Percentiles rank a stretch among this genome's conserved stretches.
Conservation (phyloP, 768 basidiomycete species). For the Lactarius tabidus region DNA sequence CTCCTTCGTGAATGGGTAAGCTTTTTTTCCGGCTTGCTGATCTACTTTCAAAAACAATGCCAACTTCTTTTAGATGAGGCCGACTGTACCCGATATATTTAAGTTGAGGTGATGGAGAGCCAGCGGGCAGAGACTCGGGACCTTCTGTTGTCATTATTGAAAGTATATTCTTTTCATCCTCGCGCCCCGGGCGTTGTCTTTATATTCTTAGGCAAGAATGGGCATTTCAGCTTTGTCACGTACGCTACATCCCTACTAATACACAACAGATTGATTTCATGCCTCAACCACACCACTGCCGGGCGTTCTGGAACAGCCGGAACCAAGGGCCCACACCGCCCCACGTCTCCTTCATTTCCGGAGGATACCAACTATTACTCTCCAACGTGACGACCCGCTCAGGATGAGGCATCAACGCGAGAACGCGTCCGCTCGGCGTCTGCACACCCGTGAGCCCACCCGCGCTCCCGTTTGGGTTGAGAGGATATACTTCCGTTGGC, state of each 20-base stretch:
- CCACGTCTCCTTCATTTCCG: constrained; percentile 54
- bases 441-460: constrained; percentile 87
- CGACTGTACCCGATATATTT: not conserved
- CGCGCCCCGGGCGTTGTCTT: too few species aligned
- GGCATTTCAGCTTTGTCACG: too few species aligned
- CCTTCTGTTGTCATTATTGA: too few species aligned
- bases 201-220: too few species aligned
- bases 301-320: constrained; percentile 87
- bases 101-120: not conserved
- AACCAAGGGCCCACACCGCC: constrained; percentile 90
- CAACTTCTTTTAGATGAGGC: not conserved
- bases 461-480: constrained; percentile 84
- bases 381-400: constrained; percentile 79
- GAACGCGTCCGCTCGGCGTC: constrained; percentile 80
- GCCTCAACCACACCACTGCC: constrained; percentile 49
- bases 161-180: too few species aligned
- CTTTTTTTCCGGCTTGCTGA: not conserved
- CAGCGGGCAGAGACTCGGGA: too few species aligned
- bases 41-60: not conserved
- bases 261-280: not conserved
- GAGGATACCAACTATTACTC: constrained; percentile 91
- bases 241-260: too few species aligned
- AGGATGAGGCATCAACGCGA: constrained; percentile 97
- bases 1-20: not conserved
- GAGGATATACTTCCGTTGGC: constrained; percentile 70